phyloP scores from a whole-genome alignment of 2,329 filamentous ascomycete species.

The Botrytis byssoidea region DNA sequence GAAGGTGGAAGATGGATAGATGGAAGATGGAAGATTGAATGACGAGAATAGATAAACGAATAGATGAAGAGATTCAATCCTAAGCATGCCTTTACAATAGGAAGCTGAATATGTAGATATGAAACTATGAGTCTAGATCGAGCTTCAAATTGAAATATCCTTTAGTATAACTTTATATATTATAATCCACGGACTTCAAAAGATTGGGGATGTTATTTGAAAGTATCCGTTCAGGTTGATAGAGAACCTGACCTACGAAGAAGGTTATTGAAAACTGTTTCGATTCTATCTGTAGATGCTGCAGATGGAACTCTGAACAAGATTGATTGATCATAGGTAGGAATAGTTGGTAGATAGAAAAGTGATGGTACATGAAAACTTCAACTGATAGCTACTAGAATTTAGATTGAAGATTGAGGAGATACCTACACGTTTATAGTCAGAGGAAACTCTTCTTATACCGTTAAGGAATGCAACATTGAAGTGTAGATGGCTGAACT shows the following conservation, averaged over 20 bases:
- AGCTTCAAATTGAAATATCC: not conserved
- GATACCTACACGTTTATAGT: not conserved
- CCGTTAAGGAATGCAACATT: not conserved
- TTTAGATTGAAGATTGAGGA: not conserved
- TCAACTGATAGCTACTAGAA: not conserved
- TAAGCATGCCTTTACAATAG: accelerated
- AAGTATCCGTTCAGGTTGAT: not conserved
- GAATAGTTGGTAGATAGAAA: not conserved
- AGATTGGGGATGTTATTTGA: not conserved
- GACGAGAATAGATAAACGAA: not conserved
- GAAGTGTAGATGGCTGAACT: not conserved
- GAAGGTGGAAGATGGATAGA: not conserved
- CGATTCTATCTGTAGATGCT: too few species aligned
- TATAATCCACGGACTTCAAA: not conserved
- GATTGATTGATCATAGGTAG: not conserved
- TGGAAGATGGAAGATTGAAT: not conserved
- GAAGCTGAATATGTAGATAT: accelerated
- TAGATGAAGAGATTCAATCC: not conserved
- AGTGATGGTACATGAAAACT: not conserved
- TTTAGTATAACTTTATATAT: not conserved
- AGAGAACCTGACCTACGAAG: not conserved
- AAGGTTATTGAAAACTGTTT: not conserved
- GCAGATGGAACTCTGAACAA: not conserved
- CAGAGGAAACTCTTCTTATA: not conserved
- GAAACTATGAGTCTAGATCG: not conserved